A percentile compares a stretch with the other conserved stretches of the same genome.
These are phyloP conservation scores for Dichomitus squalens DNA, from an alignment of 1,284 basidiomycete genomes.

Conservation along the genomic window DNA sequence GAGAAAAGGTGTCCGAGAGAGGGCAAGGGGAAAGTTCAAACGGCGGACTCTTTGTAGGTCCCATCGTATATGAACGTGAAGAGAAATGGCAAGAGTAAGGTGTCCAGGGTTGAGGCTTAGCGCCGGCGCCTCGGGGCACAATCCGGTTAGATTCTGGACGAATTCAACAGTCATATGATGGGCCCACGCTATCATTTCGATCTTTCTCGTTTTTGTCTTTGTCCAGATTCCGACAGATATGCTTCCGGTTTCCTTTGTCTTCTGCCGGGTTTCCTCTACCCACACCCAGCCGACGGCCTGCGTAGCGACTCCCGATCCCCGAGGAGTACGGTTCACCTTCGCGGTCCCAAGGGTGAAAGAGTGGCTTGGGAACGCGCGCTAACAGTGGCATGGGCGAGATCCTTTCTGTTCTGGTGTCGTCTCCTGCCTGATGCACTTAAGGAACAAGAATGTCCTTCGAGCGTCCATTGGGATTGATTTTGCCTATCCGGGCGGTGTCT, in stretches of 20 bases:
- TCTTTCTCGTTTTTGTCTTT: conserved; percentile 3
- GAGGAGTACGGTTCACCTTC: conserved; percentile 5
- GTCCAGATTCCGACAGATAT: conserved; percentile 10
- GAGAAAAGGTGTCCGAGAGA: conserved; percentile 2
- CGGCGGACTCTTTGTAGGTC: conserved; percentile 22
- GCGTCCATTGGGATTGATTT: conserved; percentile 7
- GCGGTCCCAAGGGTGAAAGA: conserved; percentile 11
- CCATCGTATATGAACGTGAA: conserved; percentile 26
- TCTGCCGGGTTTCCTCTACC: not conserved
- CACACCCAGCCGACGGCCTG: conserved; percentile 4
- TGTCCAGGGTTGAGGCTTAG: conserved; percentile 21
- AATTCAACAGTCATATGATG: conserved; percentile 20
- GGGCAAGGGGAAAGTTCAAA: conserved; percentile 13
- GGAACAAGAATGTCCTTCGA: conserved; percentile 2
- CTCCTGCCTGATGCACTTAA: conserved; percentile 4
- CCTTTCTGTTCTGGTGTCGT: conserved; percentile 3
- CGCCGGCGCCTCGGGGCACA: conserved; percentile 16
- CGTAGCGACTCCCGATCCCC: conserved; percentile 4
- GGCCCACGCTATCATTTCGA: conserved; percentile 14
- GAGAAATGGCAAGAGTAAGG: conserved; percentile 17
- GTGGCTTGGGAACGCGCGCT: conserved; percentile 8
- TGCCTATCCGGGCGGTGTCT: conserved; percentile 2
- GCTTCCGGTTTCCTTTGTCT: conserved; percentile 11
- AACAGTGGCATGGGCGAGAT: not conserved
- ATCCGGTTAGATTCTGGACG: conserved; percentile 18